Percentiles rank a stretch among this genome's conserved stretches.
These are phyloP conservation scores for Lizonia empirigonia DNA, from an alignment of 2,329 filamentous ascomycete species.

Conservation along the genomic window DNA sequence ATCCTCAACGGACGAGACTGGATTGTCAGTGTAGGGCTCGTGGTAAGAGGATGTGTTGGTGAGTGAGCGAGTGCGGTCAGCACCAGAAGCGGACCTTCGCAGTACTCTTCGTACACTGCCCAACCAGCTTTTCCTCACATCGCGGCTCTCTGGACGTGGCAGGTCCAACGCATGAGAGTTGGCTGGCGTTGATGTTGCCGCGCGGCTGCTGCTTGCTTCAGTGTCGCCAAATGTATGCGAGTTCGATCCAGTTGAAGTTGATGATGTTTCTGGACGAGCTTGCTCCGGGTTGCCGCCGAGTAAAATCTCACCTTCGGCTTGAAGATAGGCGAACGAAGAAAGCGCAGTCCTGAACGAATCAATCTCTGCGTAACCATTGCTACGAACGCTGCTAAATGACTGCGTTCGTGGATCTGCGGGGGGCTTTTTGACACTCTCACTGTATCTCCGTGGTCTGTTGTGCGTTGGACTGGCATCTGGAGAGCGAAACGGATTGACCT, in stretches of 20 bases:
- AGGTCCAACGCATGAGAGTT: constrained; percentile 33
- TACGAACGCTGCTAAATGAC: constrained; percentile 47
- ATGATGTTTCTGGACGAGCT: constrained; percentile 39
- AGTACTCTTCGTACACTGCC: constrained; percentile 46
- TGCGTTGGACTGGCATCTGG: constrained; percentile 42
- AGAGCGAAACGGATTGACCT: constrained; percentile 41
- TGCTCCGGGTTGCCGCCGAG: constrained; percentile 52
- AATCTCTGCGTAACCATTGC: constrained; percentile 46
- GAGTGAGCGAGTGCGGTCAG: constrained; percentile 37
- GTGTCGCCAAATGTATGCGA: constrained; percentile 30
- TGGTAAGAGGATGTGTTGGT: constrained; percentile 30
- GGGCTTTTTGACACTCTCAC: constrained; percentile 27
- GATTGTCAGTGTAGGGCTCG: constrained; percentile 41
- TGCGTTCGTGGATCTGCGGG: constrained; percentile 31
- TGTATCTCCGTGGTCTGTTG: constrained; percentile 21
- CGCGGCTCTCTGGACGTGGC: constrained; percentile 23
- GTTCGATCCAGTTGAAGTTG: constrained; percentile 35
- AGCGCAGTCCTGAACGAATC: constrained; percentile 60
- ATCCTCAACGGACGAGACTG: constrained; percentile 18
- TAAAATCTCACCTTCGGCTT: constrained; percentile 59
- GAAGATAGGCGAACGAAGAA: constrained; percentile 56
- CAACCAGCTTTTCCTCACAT: constrained; percentile 45
- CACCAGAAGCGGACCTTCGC: constrained; percentile 34
- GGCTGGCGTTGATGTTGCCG: constrained; percentile 33
- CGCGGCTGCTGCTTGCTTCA: constrained; percentile 31